phyloP scores from a whole-genome alignment of 139 green algal species.

The Diplosphaera chodatii region DNA sequence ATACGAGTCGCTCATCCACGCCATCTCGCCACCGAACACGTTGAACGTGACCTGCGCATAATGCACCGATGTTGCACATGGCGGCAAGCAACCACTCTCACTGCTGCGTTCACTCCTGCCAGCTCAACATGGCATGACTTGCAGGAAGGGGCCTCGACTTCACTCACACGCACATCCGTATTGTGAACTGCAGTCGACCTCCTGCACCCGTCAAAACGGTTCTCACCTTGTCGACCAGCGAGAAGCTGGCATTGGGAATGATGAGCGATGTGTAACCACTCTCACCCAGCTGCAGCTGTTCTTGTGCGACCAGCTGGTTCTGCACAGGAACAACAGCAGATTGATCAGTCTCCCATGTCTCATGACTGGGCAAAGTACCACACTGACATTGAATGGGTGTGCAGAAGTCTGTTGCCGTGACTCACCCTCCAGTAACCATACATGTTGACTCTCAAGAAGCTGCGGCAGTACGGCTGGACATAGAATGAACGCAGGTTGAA shows the following conservation, averaged over 20 bases:
- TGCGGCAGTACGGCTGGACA: neutral
- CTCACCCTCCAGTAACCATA: neutral
- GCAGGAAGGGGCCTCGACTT: too few relatives aligned
- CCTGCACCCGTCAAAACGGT: too few relatives aligned
- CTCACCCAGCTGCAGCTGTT: neutral
- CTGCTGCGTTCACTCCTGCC: too few relatives aligned
- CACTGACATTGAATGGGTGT: neutral
- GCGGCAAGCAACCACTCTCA: too few relatives aligned
- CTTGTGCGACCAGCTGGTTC: neutral
- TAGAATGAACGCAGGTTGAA: neutral
- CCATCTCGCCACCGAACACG: neutral
- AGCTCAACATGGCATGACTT: too few relatives aligned
- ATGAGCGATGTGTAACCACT: neutral
- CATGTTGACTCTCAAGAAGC: neutral
- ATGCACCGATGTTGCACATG: too few relatives aligned
- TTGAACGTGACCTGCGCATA: neutral
- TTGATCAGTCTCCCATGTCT: too few relatives aligned
- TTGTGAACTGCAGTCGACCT: too few relatives aligned
- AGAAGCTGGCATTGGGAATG: neutral
- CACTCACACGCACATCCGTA: too few relatives aligned
- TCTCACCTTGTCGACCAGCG: neutral
- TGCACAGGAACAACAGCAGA: neutral
- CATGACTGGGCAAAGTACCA: neutral
- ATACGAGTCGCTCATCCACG: neutral
- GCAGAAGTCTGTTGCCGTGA: neutral